Percentiles rank a stretch among this genome's conserved stretches.
Conservation (phyloP, 2,329 filamentous ascomycete genomes). For the Penicillium sclerotiorum region DNA sequence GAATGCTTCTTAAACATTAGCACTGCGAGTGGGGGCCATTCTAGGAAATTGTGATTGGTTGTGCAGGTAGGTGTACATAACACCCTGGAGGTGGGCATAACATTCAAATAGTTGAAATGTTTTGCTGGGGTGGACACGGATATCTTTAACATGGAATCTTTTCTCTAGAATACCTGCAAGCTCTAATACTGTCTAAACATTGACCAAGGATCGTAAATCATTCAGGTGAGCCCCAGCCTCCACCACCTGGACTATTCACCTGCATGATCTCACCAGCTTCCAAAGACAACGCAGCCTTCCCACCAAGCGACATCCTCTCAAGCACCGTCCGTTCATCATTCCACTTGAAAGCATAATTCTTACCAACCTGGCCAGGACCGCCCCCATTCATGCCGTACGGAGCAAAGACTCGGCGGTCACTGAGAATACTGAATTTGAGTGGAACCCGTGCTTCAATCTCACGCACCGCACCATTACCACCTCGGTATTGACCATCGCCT, state of each 20-base stretch:
- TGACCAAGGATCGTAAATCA: no score
- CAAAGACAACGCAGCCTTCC: conserved; percentile 4
- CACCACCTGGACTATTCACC: conserved; percentile 8
- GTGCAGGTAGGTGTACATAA: no score
- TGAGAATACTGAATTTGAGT: conserved; percentile 22
- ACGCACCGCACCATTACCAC: conserved; percentile 74
- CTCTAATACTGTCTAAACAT: no score
- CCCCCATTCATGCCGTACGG: conserved; percentile 66
- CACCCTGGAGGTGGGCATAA: no score
- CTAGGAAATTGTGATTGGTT: neutral
- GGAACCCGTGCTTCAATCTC: conserved; percentile 71
- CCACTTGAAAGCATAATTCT: conserved; percentile 54
- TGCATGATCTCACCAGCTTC: conserved; percentile 8
- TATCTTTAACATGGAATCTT: no score
- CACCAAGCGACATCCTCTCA: conserved; percentile 4
- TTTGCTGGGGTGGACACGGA: no score
- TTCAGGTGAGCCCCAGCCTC: conserved; percentile 3
- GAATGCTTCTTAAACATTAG: no score
- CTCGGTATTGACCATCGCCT: conserved; percentile 65
- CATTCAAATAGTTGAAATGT: no score
- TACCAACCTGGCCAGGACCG: conserved; percentile 70
- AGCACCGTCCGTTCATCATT: conserved; percentile 5
- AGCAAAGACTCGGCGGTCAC: conserved; percentile 21
- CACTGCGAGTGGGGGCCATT: no score
- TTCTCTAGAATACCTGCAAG: no score